Evolutionary conservation across 1,284 basidiomycete genomes (phyloP).

Genomic region (Pseudozyma sp.): DNA sequence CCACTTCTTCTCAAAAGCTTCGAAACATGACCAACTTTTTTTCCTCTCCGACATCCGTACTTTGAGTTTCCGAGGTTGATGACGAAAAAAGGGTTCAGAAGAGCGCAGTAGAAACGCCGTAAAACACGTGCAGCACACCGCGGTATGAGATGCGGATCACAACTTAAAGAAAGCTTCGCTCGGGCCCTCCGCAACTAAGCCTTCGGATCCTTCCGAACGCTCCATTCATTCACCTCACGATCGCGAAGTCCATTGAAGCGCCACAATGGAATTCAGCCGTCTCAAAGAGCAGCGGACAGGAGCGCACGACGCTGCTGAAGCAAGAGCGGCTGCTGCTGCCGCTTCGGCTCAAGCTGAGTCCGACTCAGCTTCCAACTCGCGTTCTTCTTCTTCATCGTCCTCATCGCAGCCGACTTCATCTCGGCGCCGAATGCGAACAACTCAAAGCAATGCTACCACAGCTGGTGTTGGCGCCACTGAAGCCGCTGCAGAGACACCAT

Average conservation of each 20-base stretch:
- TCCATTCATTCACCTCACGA: not conserved
- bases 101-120: not conserved
- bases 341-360: constrained; percentile 17
- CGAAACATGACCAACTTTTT: constrained; percentile 6
- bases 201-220: constrained; percentile 11
- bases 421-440: constrained; percentile 6
- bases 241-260: not conserved
- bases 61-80: not conserved
- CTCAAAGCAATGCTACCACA: no score
- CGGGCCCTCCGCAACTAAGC: constrained; percentile 19
- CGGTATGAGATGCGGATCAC: not conserved
- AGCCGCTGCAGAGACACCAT: constrained; percentile 12
- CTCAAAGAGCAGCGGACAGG: constrained; percentile 31
- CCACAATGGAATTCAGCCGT: constrained; percentile 43
- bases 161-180: constrained; percentile 13
- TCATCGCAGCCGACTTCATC: not conserved
- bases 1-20: constrained; percentile 22
- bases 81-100: constrained; percentile 23
- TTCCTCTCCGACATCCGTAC: constrained; percentile 34
- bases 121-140: not conserved
- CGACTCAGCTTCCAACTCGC: constrained; percentile 10
- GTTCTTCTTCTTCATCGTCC: constrained; percentile 11
- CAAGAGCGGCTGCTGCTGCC: constrained; percentile 36
- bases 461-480: not conserved
- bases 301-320: constrained; percentile 32